phyloP scores from a whole-genome alignment of 2,329 filamentous ascomycete genomes.

The Ceratocystis alfenasii region DNA sequence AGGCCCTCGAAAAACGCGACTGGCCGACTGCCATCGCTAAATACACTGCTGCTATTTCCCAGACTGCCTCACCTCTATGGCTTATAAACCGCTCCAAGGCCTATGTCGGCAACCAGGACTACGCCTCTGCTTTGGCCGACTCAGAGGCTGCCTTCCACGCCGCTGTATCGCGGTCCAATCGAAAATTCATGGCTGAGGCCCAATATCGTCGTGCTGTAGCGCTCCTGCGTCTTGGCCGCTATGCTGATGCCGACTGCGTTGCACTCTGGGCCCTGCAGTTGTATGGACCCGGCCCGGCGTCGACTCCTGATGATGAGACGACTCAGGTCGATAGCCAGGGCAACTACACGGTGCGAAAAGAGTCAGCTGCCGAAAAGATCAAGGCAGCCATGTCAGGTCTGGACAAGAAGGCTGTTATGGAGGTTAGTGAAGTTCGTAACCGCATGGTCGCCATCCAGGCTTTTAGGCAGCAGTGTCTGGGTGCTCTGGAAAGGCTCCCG shows the following conservation, averaged over 20 bases:
- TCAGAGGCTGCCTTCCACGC: slow-evolving; percentile 53
- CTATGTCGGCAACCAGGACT: slow-evolving; percentile 51
- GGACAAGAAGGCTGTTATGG: slow-evolving; percentile 20
- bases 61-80: slow-evolving; percentile 60
- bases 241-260: slow-evolving; percentile 63
- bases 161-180: slow-evolving; percentile 56
- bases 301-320: slow-evolving; percentile 16
- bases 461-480: slow-evolving; percentile 36
- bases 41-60: slow-evolving; percentile 55
- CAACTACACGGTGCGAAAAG: slow-evolving; percentile 35
- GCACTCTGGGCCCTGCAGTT: slow-evolving; percentile 46
- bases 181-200: slow-evolving; percentile 64
- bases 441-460: slow-evolving; percentile 12
- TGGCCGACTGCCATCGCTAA: slow-evolving; percentile 56
- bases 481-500: slow-evolving; percentile 35
- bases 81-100: slow-evolving; percentile 72
- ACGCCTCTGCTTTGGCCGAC: slow-evolving; percentile 55
- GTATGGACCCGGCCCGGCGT: slow-evolving; percentile 28
- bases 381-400: slow-evolving; percentile 28
- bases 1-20: slow-evolving; percentile 49
- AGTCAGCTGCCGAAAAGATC: slow-evolving; percentile 27
- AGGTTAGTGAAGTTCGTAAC: slow-evolving; percentile 26
- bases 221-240: slow-evolving; percentile 56
- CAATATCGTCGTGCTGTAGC: slow-evolving; percentile 70
- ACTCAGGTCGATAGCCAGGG: slow-evolving; percentile 34